Percentiles rank a stretch among this genome's conserved stretches.
Conservation (phyloP, 306 rosid species). For the Cucumis melo region DNA sequence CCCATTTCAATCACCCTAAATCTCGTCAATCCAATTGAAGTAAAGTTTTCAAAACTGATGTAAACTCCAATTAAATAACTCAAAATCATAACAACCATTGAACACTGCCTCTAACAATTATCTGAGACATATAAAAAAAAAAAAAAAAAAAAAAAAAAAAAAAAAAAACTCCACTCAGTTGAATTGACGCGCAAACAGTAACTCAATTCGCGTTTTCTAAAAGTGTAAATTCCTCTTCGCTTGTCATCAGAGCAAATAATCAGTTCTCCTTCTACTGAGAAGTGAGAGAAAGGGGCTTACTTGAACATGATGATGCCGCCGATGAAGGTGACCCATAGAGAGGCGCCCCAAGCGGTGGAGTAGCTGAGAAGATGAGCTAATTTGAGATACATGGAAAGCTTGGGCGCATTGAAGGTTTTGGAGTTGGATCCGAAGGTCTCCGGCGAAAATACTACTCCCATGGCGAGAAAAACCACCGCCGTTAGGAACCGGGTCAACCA, state of each 20-base stretch:
- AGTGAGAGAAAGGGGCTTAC: conserved; percentile 15
- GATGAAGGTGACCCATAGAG: conserved; percentile 95
- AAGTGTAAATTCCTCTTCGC: not conserved
- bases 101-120: not conserved
- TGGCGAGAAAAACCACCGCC: conserved; percentile 69
- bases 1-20: not conserved
- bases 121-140: not conserved
- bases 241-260: not conserved
- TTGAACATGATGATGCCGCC: conserved; percentile 98
- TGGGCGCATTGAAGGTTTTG: conserved; percentile 26
- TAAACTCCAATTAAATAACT: not conserved
- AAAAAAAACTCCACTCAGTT: not conserved
- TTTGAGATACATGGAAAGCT: conserved; percentile 54
- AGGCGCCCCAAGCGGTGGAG: conserved; percentile 84
- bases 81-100: not conserved
- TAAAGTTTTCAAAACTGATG: not conserved
- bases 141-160: no score
- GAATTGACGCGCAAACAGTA: not conserved
- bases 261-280: not conserved
- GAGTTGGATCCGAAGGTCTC: conserved; percentile 69
- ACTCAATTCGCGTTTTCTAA: not conserved
- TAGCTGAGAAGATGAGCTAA: conserved; percentile 79
- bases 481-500: conserved; percentile 61
- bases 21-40: not conserved
- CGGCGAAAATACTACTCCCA: conserved; percentile 89